Evolutionary conservation across 805 yeast genomes (phyloP), one percentile per base, ranked within the genome.

Genomic region (Candida caryicola): DNA sequence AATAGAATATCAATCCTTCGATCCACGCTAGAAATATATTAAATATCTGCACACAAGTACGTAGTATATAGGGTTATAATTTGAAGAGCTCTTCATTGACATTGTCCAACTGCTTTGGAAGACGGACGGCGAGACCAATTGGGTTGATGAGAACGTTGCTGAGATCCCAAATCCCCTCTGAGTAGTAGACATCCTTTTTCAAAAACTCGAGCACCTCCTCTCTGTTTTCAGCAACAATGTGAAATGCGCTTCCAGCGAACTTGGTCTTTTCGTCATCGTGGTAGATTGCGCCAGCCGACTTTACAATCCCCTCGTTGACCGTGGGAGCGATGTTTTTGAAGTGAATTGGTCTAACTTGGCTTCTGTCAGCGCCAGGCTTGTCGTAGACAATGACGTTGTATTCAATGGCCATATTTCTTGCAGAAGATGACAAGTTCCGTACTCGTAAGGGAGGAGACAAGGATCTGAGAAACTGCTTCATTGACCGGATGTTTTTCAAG

Each of bases 81-180:
- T 44, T 37, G 37, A 32, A 46, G 16, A 41, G 16, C 21, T 29
- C 40, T 41, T 46, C 36, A 30, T 43, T 31, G 16, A 51, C 54
- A 3, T 69, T 69, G 5, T 61, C 60, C 55, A 66, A 44, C 29
- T 50, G 47, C 54, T 61, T 59, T n/a, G 64, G 69, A 17, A 57
- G 34, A 36, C 74, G 53, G 41, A 39, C 50, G 4, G 71, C 71
- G 32, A 67, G 41, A 1, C 66, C 67, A 23, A 59, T 48, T 32
- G 88, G 88, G 52, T 76, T 72, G 28, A 82, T 75, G 46, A 80
- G 52, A 14, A 75, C 81, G 38, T 69, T 73, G 27, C 77, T 77
- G 43, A 84, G 55, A 56, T 86, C 95, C 95, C 95, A 86, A 43
- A 86, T 73, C 2, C 88, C 90, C 25, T 70, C 68, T 48, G 68